phyloP scores from a whole-genome alignment of 129 eudicot species.

The Rutidosis leptorrhynchoides region DNA sequence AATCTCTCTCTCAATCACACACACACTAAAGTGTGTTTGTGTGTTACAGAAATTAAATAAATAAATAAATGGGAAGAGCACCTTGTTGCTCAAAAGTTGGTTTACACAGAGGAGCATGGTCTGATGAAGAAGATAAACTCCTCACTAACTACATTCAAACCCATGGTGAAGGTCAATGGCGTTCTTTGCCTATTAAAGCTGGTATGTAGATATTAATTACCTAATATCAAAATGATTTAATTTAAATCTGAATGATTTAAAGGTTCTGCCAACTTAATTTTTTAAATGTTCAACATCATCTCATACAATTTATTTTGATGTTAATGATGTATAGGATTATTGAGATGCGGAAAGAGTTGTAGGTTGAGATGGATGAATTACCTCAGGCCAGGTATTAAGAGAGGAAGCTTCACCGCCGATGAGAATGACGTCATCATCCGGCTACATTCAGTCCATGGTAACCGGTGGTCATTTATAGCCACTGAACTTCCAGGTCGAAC shows the following conservation, averaged over 20 bases:
- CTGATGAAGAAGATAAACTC: constrained; percentile 40
- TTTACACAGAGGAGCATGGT: constrained; percentile 45
- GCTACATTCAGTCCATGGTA: constrained; percentile 38
- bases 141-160: constrained; percentile 38
- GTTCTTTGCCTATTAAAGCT: constrained; percentile 40
- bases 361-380: constrained; percentile 45
- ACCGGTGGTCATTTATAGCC: constrained; percentile 42
- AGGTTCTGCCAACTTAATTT: too few relatives aligned
- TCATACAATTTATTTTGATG: background rate
- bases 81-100: constrained; percentile 44
- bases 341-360: constrained; percentile 45
- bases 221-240: background rate
- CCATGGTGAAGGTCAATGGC: constrained; percentile 45
- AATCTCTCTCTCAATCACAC: background rate
- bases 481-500: constrained; percentile 43
- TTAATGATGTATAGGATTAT: constrained; percentile 17
- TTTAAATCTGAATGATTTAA: too few relatives aligned
- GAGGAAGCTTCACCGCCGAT: constrained; percentile 41
- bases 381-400: constrained; percentile 40
- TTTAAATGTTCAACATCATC: too few relatives aligned
- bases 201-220: constrained; percentile 24
- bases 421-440: constrained; percentile 32
- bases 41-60: background rate
- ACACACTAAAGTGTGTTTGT: constrained; percentile 20
- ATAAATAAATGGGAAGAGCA: constrained; percentile 36